phyloP scores from a whole-genome alignment of 306 rosid genomes.

The Malus fusca region DNA sequence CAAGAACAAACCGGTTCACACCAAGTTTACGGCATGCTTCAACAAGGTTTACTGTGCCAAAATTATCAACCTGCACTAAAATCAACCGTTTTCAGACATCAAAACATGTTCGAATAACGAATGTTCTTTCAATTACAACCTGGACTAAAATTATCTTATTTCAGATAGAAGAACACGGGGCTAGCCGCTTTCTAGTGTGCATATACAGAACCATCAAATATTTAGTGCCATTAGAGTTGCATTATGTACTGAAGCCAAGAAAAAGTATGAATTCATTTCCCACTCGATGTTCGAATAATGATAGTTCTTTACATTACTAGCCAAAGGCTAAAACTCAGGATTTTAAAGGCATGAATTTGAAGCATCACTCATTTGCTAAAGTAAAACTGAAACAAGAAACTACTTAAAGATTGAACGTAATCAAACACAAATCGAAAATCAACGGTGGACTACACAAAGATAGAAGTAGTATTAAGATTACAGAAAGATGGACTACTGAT shows the following conservation, averaged over 20 bases:
- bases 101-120: background rate
- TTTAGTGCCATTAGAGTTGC: background rate
- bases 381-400: background rate
- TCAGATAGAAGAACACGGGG: background rate
- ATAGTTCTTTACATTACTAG: background rate
- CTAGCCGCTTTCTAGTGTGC: background rate
- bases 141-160: background rate
- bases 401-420: too few relatives aligned
- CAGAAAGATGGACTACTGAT: too few relatives aligned
- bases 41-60: conserved; percentile 84
- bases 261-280: background rate
- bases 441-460: too few relatives aligned
- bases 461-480: too few relatives aligned
- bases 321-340: background rate
- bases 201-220: background rate
- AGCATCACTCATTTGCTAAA: background rate
- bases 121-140: background rate
- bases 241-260: background rate
- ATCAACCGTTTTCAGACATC: background rate
- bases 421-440: too few relatives aligned
- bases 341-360: background rate
- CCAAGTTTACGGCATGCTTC: conserved; percentile 80
- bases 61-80: conserved; percentile 71
- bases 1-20: conserved; percentile 71
- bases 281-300: background rate